Evolutionary conservation across 2,329 filamentous ascomycete species (phyloP).

Genomic region (Nothophoma quercina): DNA sequence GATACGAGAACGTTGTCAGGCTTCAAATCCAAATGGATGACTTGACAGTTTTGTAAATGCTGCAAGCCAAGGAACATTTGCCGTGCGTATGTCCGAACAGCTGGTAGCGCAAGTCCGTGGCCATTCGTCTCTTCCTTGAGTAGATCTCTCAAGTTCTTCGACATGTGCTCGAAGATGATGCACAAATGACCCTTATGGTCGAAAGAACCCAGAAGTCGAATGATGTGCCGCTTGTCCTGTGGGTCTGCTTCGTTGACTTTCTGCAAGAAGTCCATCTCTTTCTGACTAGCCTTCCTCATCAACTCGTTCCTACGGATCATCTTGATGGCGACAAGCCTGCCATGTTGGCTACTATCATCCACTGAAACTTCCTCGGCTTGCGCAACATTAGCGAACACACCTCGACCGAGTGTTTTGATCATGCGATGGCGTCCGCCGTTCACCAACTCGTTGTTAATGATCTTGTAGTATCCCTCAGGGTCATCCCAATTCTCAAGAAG

Average conservation of each 20-base stretch:
- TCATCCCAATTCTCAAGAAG: constrained; percentile 95
- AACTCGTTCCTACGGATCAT: constrained; percentile 97
- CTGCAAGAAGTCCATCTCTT: constrained; percentile 91
- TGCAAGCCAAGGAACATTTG: constrained; percentile 92
- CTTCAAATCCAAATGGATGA: constrained; percentile 95
- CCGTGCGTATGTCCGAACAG: constrained; percentile 87
- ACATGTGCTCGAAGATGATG: constrained; percentile 95
- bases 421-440: constrained; percentile 88
- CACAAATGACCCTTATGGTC: constrained; percentile 95
- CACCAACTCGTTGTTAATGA: constrained; percentile 88
- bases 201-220: constrained; percentile 85
- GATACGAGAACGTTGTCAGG: constrained; percentile 89
- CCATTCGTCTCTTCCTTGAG: constrained; percentile 84
- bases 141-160: constrained; percentile 84
- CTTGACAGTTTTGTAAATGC: constrained; percentile 88
- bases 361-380: constrained; percentile 64
- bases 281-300: constrained; percentile 89
- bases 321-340: constrained; percentile 88
- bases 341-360: constrained; percentile 49
- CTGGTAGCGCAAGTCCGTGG: constrained; percentile 87
- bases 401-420: constrained; percentile 84
- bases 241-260: constrained; percentile 86
- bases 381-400: constrained; percentile 97
- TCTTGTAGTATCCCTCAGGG: constrained; percentile 94
- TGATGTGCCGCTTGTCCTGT: constrained; percentile 89